Percentiles rank a stretch among this genome's conserved stretches.
phyloP scores from a whole-genome alignment of 176 grass and related monocot species.

The Paspalum vaginatum region DNA sequence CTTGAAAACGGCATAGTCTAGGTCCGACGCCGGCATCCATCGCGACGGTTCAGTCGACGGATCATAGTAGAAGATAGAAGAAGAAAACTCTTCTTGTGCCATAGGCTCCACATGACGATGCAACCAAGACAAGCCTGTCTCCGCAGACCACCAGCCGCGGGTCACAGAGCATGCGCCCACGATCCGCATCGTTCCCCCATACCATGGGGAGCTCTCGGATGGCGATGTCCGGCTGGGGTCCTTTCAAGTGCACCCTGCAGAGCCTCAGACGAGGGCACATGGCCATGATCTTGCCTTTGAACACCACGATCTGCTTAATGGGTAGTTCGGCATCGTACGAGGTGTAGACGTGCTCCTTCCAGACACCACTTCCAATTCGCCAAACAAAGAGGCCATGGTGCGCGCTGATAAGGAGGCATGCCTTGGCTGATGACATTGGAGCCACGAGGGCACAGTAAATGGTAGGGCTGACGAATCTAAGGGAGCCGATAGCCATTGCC shows the following conservation, averaged over 20 bases:
- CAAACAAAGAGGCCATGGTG: background rate
- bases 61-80: background rate
- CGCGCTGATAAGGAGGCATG: background rate
- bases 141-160: background rate
- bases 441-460: background rate
- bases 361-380: background rate
- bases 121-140: background rate
- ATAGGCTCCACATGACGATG: background rate
- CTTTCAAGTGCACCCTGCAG: background rate
- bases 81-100: background rate
- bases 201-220: background rate
- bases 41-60: background rate
- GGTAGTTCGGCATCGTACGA: rapidly evolving
- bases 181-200: too few species aligned
- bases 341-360: background rate
- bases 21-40: background rate
- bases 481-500: too few species aligned
- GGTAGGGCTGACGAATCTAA: too few species aligned
- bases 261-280: background rate
- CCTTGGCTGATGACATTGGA: background rate
- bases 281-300: background rate
- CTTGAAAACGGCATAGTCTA: background rate
- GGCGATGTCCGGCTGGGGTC: too few species aligned
- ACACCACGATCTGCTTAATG: background rate
- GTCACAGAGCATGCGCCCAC: too few species aligned